Evolutionary conservation across 2,329 filamentous ascomycete species (phyloP), one percentile per base, ranked within the genome.

Genomic region (Capronia epimyces): DNA sequence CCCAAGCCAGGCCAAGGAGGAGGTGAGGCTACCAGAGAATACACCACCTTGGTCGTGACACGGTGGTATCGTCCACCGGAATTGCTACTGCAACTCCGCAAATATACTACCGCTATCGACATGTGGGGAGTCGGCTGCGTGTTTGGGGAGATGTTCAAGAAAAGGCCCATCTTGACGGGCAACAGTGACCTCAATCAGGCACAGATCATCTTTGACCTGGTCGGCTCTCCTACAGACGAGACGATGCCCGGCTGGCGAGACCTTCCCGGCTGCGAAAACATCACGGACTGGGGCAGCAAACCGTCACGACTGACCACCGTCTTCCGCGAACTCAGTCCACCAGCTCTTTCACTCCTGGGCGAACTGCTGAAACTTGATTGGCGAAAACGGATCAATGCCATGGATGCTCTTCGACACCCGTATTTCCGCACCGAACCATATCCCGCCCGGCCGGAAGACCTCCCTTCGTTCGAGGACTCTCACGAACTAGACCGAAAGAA

Each of bases 111-210:
- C 12, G 90, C 93, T 8, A 96, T 98, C 63, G 93, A 98, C 69
- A 82, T 98, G 71, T 98, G 93, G 93, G 93, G 93, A 62, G 91
- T 96, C 60, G 93, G 91, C n/a, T 98, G 93, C 65, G 89, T 98
- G 2, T 96, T 98, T 70, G 93, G 89, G 45, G 93, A 98, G 67
- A 98, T 98, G 91, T 85, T 96, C 58, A 82, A 89, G 62, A 84
- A 89, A 31, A 95, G 91, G 67, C 93, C 93, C 0, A 97, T 98
- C 46, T 77, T 98, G 37, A 81, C 89, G 6, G 93, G 93, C 10
- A 89, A 88, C 59, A 94, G 86, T 62, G 93, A 98, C 64, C 71
- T 81, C 5, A 85, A 96, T 64, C 93, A 98, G 69, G 82, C 94
- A 10, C 86, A 95, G 10, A 82, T 95, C 41, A 97, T 98, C 52